Base-by-base conservation (phyloP, 164 flowering plant species). In the Vitis riparia region DNA sequence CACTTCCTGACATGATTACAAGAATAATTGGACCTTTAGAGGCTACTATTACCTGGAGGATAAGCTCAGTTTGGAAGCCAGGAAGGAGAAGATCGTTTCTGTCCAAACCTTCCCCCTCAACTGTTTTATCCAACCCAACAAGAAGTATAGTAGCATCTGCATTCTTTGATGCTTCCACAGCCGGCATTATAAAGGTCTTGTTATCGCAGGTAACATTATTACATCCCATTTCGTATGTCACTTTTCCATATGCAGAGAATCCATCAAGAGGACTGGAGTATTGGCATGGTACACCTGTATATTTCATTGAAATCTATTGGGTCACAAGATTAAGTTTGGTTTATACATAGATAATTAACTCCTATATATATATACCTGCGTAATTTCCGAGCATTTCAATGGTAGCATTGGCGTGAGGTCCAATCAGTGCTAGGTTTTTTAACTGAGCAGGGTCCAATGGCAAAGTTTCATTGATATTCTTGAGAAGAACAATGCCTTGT, bases 251-350 rank as follows among this genome's bases (percentile, higher is more conserved):
- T 6, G 15, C 27, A 0, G 72, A 63, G 49, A 78, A 58, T 15
- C 70, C 81, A 16, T 57, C 62, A 2, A 78, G 30, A 5, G 81
- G 75, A n/a, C 70, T 27, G 0, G 55, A 48, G 50, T 62, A 68
- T 2, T 55, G 62, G 61, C 81, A 82, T 58, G 78, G 68, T 59
- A 68, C 30, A 70, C 87, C 75, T 72, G 47, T 11, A 65, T 29
- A 53, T 23, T 23, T 23, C 27, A 23, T 23, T 23, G 27, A 23
- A 23, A 23, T 23, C 27, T 23, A 23, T 1, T 23, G 27, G 27
- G 27, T 1, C 27, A 23, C 27, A 23, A 23, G 27, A 23, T 23
- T 23, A 23, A 23, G 27, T 23, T 23, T 23, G 27, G 27, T 1
- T 23, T 23, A 23, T 23, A 23, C 27, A 23, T 23, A 23, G 2